Evolutionary conservation across 768 basidiomycete species (phyloP).

Genomic region (Mycena albidolilacea): DNA sequence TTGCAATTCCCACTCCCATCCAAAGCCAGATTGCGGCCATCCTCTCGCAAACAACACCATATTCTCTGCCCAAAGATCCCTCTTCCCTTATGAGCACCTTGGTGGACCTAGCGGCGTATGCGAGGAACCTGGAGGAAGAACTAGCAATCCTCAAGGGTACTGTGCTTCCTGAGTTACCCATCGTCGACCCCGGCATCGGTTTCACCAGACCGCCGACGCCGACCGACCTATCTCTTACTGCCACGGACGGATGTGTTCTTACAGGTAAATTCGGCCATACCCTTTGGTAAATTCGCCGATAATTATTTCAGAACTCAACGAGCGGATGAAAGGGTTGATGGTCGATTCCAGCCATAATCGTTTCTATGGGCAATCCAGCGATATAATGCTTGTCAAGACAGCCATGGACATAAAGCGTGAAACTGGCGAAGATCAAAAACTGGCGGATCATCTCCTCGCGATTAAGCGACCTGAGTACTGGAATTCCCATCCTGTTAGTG

Average conservation of each 20-base stretch:
- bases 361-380: slow-evolving; percentile 48
- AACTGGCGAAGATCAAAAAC: slow-evolving; percentile 27
- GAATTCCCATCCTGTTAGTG: slow-evolving; percentile 47
- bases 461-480: slow-evolving; percentile 42
- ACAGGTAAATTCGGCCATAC: slow-evolving; percentile 17
- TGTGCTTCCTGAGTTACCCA: slow-evolving; percentile 18
- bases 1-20: slow-evolving; percentile 15
- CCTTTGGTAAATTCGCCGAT: background rate
- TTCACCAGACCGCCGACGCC: slow-evolving; percentile 38
- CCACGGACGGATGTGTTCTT: slow-evolving; percentile 36
- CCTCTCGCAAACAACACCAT: slow-evolving; percentile 31
- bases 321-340: slow-evolving; percentile 38
- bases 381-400: slow-evolving; percentile 48
- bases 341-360: slow-evolving; percentile 37
- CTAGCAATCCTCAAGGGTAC: slow-evolving; percentile 31
- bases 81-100: slow-evolving; percentile 24
- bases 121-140: slow-evolving; percentile 33
- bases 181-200: slow-evolving; percentile 29
- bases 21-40: slow-evolving; percentile 36
- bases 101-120: slow-evolving; percentile 33
- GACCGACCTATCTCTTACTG: slow-evolving; percentile 29
- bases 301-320: slow-evolving; percentile 29
- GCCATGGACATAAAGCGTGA: slow-evolving; percentile 40
- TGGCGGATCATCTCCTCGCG: slow-evolving; percentile 38
- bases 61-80: slow-evolving; percentile 32